Evolutionary conservation across 345 rosid species (phyloP), one percentile per base, ranked within the genome.

Genomic region (Aquilaria yunnanensis): DNA sequence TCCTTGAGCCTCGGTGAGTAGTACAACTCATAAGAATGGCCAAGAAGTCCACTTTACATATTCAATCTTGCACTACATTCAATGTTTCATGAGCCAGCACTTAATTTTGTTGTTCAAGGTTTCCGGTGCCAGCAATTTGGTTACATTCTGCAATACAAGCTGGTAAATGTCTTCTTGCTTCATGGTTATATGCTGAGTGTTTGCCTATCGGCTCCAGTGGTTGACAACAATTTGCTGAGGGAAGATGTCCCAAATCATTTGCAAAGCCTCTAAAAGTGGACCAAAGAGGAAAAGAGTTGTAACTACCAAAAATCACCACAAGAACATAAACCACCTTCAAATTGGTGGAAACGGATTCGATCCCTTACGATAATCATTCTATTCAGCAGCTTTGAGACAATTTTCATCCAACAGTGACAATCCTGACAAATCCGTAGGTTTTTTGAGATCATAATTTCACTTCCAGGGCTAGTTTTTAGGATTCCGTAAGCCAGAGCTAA

Each of bases 281-380:
- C 23, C 10, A 14, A 13, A 51, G 55, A 51, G 14, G 6, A 51
- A 51, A 45, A 46, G 14, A 1, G 48, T 47, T 30, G 56, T 12
- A n/a, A 49, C 77, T 85, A 82, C 91, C 97, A 88, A 70, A 76
- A 81, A 59, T 88, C 85, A 56, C 70, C 77, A 69, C 97, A 82
- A 33, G 98, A 86, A 72, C 98, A 92, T 32, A 62, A 64, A 45
- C 92, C 95, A 57, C 79, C 81, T 78, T 89, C 88, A 80, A 92
- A 89, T 61, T 59, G 74, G 78, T 89, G 98, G 78, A 92, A 92
- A 54, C 93, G 82, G 61, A 81, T 76, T 47, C 92, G 78, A 70
- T 92, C 98, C 76, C 96, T 82, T 10, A 87, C 79, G 6, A 85
- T 62, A 63, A 89, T 75, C 34, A 81, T 89, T 71, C 96, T 79